phyloP scores from a whole-genome alignment of 2,329 filamentous ascomycete genomes.

The Colletotrichum sp. region DNA sequence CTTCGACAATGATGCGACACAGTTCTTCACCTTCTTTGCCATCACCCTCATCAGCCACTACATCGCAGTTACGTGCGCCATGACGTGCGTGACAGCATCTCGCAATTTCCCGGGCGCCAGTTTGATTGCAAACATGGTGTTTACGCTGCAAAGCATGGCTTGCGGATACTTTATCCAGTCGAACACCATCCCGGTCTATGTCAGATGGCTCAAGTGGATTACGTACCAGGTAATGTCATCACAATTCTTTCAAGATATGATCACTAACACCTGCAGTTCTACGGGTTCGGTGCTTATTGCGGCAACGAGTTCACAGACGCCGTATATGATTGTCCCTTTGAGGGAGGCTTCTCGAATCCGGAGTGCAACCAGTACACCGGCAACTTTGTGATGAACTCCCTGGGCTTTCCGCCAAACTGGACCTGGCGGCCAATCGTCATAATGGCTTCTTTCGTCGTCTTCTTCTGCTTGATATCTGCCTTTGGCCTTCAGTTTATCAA shows the following conservation, averaged over 20 bases:
- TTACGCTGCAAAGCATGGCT: constrained; percentile 75
- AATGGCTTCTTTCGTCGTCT: constrained; percentile 64
- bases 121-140: constrained; percentile 74
- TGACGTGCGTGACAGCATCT: constrained; percentile 68
- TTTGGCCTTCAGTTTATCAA: constrained; percentile 68
- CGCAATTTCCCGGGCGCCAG: constrained; percentile 74
- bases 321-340: constrained; percentile 75
- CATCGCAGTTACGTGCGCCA: constrained; percentile 74
- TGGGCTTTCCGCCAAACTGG: constrained; percentile 74
- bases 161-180: constrained; percentile 80
- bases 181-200: constrained; percentile 76
- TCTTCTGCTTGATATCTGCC: constrained; percentile 67
- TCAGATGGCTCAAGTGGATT: constrained; percentile 78
- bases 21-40: constrained; percentile 76
- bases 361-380: constrained; percentile 74
- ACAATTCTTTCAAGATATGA: constrained; percentile 26
- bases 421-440: constrained; percentile 69
- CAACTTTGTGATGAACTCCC: constrained; percentile 69
- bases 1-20: constrained; percentile 65
- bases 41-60: constrained; percentile 75
- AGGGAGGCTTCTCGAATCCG: constrained; percentile 66
- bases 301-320: constrained; percentile 75
- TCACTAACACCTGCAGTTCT: constrained; percentile 55
- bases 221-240: constrained; percentile 55
- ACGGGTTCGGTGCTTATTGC: constrained; percentile 73